Evolutionary conservation across 2,329 filamentous ascomycete species (phyloP).

Genomic region (Aureobasidium lini): DNA sequence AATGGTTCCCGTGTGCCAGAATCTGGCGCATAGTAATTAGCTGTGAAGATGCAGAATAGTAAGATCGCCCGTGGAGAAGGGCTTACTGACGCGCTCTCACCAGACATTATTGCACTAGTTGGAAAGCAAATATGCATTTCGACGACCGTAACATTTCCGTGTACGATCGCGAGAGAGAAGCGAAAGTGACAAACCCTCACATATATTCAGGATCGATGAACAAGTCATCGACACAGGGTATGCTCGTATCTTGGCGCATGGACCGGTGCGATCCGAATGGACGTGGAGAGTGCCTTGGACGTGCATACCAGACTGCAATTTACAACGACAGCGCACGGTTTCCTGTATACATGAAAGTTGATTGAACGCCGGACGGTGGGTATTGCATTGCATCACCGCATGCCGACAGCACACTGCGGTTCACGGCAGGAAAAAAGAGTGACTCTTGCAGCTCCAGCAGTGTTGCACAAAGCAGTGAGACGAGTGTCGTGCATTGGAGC

Average conservation of each 20-base stretch:
- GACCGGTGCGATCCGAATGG: conserved; percentile 2
- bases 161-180: too few species aligned
- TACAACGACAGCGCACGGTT: conserved; percentile 2
- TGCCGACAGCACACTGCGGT: not conserved
- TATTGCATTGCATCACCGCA: conserved; percentile 6
- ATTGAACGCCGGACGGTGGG: not conserved
- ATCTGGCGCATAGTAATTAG: too few species aligned
- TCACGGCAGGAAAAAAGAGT: not conserved
- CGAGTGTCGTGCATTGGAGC: conserved; percentile 4
- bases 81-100: too few species aligned
- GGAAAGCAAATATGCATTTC: too few species aligned
- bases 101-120: too few species aligned
- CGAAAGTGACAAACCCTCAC: too few species aligned
- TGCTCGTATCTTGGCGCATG: not conserved
- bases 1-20: too few species aligned
- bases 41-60: too few species aligned
- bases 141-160: too few species aligned
- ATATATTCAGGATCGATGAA: not conserved
- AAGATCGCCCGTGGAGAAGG: too few species aligned
- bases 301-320: conserved; percentile 1
- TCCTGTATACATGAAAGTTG: not conserved
- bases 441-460: not conserved
- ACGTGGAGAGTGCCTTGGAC: not conserved
- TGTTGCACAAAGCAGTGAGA: conserved; percentile 1
- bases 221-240: not conserved